Base-by-base conservation (phyloP, 495 filamentous ascomycete species). In the Penicillium daleae region DNA sequence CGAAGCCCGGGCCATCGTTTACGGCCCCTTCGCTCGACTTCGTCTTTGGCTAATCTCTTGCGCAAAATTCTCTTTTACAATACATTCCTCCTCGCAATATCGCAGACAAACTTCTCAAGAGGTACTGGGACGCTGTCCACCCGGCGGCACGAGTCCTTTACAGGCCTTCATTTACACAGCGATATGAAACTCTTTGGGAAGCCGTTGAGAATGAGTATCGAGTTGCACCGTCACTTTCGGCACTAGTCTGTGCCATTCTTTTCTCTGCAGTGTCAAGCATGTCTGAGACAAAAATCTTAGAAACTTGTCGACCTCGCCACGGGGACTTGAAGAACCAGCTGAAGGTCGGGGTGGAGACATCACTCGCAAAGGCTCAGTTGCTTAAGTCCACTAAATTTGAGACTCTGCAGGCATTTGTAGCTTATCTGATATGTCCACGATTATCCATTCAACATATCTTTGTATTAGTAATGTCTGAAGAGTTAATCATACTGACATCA, bases 91-190 rank as follows among this genome's bases (percentile, higher is more conserved):
- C 48, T 0, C 22, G 48, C 24, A 79, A 69, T 9, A 71, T 80
- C 2, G 80, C 84, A 10, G 84, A 90, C 69, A 72, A 76, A 48
- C 74, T 93, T 22, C 78, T 90, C 48, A 73, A 76, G 52, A 86
- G 89, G 37, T 93, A 92, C 65, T 90, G 86, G 65, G 60, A 73
- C 37, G 79, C 83, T 19, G 89, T 91, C 10, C 87, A 93, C 69
- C 83, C 86, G 1, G 81, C 92, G 27, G 85, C 85, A 13, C 80
- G 84, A 21, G 82, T 85, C 31, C 70, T 90, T 0, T 89, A 93
- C 64, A 74, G 84, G 29, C 86, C 87, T 0, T 84, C 86, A 4
- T 86, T 92, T 49, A 83, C 89, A 54, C 71, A 72, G 27, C 75
- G 83, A 53, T 93, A 92, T 71, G 66, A 80, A 15, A 67, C 71